phyloP scores from a whole-genome alignment of 2,329 filamentous ascomycete species.

The Paecilomyces sp. region DNA sequence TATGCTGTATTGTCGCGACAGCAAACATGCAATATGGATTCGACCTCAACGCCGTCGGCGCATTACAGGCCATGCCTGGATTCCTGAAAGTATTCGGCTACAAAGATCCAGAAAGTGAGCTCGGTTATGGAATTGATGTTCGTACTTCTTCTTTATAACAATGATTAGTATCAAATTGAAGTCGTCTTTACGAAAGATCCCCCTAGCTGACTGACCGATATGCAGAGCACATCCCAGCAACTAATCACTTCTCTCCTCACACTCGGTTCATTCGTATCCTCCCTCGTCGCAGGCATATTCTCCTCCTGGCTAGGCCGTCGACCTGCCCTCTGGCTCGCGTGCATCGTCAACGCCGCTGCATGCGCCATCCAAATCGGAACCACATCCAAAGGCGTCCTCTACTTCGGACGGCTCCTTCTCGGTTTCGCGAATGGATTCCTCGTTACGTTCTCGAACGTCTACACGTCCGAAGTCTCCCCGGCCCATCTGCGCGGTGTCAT shows the following conservation, averaged over 20 bases:
- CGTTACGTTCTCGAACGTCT: constrained; percentile 42
- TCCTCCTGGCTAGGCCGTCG: constrained; percentile 42
- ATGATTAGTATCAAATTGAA: too few species aligned
- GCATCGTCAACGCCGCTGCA: constrained; percentile 38
- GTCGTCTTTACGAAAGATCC: too few species aligned
- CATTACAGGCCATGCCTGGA: constrained; percentile 45
- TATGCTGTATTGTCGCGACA: constrained; percentile 41
- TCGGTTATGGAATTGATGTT: constrained; percentile 15
- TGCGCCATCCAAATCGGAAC: constrained; percentile 40
- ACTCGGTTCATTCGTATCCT: constrained; percentile 45
- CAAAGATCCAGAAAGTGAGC: constrained; percentile 25
- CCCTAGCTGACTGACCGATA: not conserved
- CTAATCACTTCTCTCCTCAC: constrained; percentile 48
- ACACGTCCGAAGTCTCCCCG: constrained; percentile 43
- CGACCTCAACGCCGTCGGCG: constrained; percentile 41
- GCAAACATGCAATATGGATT: constrained; percentile 49
- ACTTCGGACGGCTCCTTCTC: constrained; percentile 41
- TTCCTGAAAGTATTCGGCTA: constrained; percentile 48
- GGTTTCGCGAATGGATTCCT: constrained; percentile 40
- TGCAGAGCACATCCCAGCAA: constrained; percentile 43
- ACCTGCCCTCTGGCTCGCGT: constrained; percentile 42
- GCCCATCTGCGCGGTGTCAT: constrained; percentile 44
- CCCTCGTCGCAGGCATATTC: constrained; percentile 42
- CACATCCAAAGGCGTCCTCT: constrained; percentile 33
- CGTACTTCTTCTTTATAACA: not conserved